A percentile compares a stretch with the other conserved stretches of the same genome.
These are phyloP conservation scores for Pogostemon cablin DNA, from an alignment of 257 asterid genomes.

Conservation along the genomic window DNA sequence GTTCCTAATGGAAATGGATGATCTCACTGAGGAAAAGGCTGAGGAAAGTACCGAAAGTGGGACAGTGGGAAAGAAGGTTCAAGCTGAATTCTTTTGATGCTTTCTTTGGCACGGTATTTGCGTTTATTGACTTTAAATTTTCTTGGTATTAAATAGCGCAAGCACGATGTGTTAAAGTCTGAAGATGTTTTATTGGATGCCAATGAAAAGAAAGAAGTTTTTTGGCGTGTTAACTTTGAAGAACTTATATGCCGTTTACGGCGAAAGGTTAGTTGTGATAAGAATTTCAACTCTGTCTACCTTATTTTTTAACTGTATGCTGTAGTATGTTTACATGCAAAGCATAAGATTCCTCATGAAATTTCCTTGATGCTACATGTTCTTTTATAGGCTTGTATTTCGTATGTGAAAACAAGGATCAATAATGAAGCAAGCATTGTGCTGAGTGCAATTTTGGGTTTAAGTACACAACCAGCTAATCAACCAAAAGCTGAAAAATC, in stretches of 20 bases:
- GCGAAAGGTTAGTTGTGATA: slow-evolving; percentile 58
- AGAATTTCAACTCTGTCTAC: slow-evolving; percentile 19
- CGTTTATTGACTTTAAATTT: slow-evolving; percentile 29
- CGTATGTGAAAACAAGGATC: slow-evolving; percentile 56
- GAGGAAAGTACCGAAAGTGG: slow-evolving; percentile 39
- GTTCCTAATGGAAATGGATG: slow-evolving; percentile 65
- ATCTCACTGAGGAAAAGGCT: slow-evolving; percentile 38
- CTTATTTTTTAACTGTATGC: neutral
- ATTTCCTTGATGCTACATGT: slow-evolving; percentile 16
- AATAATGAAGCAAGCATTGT: slow-evolving; percentile 69
- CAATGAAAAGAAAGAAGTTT: slow-evolving; percentile 56
- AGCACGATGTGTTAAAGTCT: slow-evolving; percentile 47
- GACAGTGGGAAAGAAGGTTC: slow-evolving; percentile 67
- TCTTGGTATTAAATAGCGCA: slow-evolving; percentile 55
- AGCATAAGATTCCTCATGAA: slow-evolving; percentile 14
- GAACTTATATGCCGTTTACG: slow-evolving; percentile 70
- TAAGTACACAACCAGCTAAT: slow-evolving; percentile 54
- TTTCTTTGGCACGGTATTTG: slow-evolving; percentile 21
- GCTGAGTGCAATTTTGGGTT: slow-evolving; percentile 65
- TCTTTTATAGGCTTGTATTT: slow-evolving; percentile 61
- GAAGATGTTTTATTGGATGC: slow-evolving; percentile 49
- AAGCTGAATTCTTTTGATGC: slow-evolving; percentile 29
- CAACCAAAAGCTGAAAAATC: slow-evolving; percentile 52
- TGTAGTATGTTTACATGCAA: slow-evolving; percentile 13
- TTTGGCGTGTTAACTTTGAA: slow-evolving; percentile 93